Percentiles rank a stretch among this genome's conserved stretches.
These are phyloP conservation scores for Silene vulgaris DNA, from an alignment of 179 eudicot genomes.

Conservation along the genomic window DNA sequence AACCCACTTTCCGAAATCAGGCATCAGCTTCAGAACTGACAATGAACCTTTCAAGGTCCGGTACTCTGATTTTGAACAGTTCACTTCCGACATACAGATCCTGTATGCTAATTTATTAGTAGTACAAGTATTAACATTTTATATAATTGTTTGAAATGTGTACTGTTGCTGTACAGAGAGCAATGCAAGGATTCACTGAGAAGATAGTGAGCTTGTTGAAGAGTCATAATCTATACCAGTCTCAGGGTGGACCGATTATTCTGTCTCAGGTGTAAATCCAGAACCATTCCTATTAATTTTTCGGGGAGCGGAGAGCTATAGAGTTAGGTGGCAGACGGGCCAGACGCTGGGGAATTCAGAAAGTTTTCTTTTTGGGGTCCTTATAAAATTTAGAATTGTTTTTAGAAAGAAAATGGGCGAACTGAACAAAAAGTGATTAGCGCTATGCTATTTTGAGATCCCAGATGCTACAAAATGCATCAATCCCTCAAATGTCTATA, in stretches of 20 bases:
- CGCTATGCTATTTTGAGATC: no score
- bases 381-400: no score
- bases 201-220: conserved; percentile 70
- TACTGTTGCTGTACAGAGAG: conserved; percentile 42
- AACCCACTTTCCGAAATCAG: no score
- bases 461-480: neutral
- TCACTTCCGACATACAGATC: neutral
- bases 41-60: conserved; percentile 86
- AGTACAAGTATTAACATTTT: neutral
- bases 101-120: neutral
- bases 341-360: no score
- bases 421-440: neutral
- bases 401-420: no score
- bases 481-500: neutral
- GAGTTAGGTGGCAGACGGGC: no score
- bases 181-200: conserved; percentile 69
- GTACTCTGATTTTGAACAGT: neutral
- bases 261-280: conserved; percentile 57
- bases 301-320: no score
- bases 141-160: conserved; percentile 12
- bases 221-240: conserved; percentile 64
- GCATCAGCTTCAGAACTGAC: conserved; percentile 83
- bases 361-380: no score
- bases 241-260: conserved; percentile 93
- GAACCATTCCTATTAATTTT: neutral